Base-by-base conservation (phyloP, 2,329 filamentous ascomycete species). In the Aureobasidium sp. region DNA sequence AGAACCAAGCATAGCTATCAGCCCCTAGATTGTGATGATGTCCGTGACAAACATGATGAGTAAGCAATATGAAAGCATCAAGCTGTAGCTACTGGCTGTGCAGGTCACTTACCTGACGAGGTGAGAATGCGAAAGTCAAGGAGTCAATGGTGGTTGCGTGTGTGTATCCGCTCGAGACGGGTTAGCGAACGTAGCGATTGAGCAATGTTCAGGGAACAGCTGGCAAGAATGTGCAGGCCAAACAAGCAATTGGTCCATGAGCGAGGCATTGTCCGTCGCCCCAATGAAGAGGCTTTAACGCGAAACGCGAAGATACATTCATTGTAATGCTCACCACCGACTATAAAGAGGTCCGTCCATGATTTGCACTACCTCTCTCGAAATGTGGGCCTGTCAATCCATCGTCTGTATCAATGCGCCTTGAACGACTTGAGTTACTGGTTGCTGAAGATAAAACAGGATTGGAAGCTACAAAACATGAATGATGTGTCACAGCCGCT, bases 381-480 rank as follows among this genome's bases (percentile, higher is more conserved):
- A 34, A 34, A 34, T 34, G 30, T 34, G 30, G 30, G 10, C 30
- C 30, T 34, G 30, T 34, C 30, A 34, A 34, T 34, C 3, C 21
- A 14, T 17, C 21, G 21, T 40, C 37, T 40, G 37, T 40, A 40
- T 40, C 37, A 40, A 10, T 40, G 14, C 37, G 37, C 37, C 37
- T 24, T 40, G 16, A 40, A 40, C 37, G 37, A 40, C 11, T 40
- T 40, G 16, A 40, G 5, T 40, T 40, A 40, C 37, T 40, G 37
- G 37, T 40, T 40, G 37, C 37, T 40, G 38, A 40, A 40, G 37
- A 40, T 22, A n/a, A 40, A 39, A 12, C 37, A 39, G 19, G n/a
- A 39, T 4, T 39, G 37, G 37, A 16, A 39, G 12, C 37, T 39
- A 39, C 37, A 39, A 39, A 39, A 39, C 12, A 14, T 14, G 19